phyloP scores from a whole-genome alignment of 768 basidiomycete species.

The Ephemerocybe angulata region DNA sequence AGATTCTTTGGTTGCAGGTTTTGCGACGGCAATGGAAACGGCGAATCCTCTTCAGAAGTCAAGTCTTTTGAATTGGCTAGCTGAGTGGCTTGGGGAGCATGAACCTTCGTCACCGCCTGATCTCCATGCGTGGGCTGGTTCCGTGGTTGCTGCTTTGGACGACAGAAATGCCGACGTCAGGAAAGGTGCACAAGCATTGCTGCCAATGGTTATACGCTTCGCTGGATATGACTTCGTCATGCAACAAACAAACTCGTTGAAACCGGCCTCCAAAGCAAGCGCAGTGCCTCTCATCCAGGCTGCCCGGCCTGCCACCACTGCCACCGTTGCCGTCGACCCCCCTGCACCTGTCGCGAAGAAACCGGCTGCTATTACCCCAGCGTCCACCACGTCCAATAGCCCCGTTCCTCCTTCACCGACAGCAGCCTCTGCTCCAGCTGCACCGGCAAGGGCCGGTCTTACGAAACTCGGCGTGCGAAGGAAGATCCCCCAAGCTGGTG shows the following conservation, averaged over 20 bases:
- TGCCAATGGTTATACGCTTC: slow-evolving; percentile 69
- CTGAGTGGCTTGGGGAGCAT: slow-evolving; percentile 72
- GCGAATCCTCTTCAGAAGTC: slow-evolving; percentile 86
- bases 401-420: not conserved
- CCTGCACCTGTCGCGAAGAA: slow-evolving; percentile 24
- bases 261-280: slow-evolving; percentile 84
- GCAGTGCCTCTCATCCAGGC: slow-evolving; percentile 88
- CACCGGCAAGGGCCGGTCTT: slow-evolving; percentile 35
- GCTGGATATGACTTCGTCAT: slow-evolving; percentile 84
- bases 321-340: slow-evolving; percentile 21
- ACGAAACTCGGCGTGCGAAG: slow-evolving; percentile 64
- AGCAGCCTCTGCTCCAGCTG: slow-evolving; percentile 22
- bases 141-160: slow-evolving; percentile 76
- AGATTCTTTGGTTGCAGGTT: slow-evolving; percentile 74
- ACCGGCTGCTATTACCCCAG: slow-evolving; percentile 30
- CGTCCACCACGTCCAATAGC: slow-evolving; percentile 23
- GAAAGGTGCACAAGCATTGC: slow-evolving; percentile 80
- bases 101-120: slow-evolving; percentile 56
- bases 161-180: slow-evolving; percentile 90
- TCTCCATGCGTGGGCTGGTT: slow-evolving; percentile 60
- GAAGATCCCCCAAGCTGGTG: slow-evolving; percentile 60
- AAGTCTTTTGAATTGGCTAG: slow-evolving; percentile 74
- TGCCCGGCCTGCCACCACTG: slow-evolving; percentile 50
- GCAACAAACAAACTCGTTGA: slow-evolving; percentile 81
- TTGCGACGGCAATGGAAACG: slow-evolving; percentile 79